Conservation (phyloP, 2,329 filamentous ascomycete species). For the Apiospora kogelbergensis region DNA sequence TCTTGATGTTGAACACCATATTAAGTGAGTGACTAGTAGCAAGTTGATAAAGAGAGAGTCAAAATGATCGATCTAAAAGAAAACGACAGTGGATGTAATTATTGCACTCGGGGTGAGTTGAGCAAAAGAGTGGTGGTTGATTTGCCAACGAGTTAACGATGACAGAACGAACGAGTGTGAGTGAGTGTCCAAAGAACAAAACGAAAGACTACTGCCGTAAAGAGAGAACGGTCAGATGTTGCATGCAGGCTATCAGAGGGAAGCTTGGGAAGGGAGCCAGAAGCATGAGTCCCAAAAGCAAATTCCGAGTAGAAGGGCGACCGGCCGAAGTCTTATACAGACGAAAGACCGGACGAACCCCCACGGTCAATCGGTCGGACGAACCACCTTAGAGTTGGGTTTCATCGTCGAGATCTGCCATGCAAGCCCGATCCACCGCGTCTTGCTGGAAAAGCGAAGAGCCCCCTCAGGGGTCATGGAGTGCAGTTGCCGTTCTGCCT, state of each 20-base stretch:
- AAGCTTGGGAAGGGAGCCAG: background rate
- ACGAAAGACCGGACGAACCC: background rate
- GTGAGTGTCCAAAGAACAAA: background rate
- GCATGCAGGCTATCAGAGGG: slow-evolving; percentile 1
- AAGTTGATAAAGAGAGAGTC: background rate
- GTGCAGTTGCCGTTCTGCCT: background rate
- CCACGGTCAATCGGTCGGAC: background rate
- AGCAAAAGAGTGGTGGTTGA: background rate
- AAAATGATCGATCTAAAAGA: background rate
- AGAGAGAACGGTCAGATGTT: background rate
- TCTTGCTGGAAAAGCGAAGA: too few relatives aligned
- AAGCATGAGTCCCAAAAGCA: background rate
- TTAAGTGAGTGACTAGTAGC: background rate
- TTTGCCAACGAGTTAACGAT: background rate
- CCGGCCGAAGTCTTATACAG: background rate
- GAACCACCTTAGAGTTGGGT: background rate
- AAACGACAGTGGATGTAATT: background rate
- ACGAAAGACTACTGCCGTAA: slow-evolving; percentile 1
- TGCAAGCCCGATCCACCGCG: background rate
- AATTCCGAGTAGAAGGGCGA: background rate
- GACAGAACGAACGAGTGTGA: background rate
- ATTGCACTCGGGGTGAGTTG: background rate
- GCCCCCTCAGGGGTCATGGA: background rate
- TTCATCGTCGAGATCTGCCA: background rate
- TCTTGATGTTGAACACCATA: slow-evolving; percentile 8